Evolutionary conservation across 805 yeast species (phyloP), one percentile per base, ranked within the genome.

Genomic region (Metschnikowia gelsemii): DNA sequence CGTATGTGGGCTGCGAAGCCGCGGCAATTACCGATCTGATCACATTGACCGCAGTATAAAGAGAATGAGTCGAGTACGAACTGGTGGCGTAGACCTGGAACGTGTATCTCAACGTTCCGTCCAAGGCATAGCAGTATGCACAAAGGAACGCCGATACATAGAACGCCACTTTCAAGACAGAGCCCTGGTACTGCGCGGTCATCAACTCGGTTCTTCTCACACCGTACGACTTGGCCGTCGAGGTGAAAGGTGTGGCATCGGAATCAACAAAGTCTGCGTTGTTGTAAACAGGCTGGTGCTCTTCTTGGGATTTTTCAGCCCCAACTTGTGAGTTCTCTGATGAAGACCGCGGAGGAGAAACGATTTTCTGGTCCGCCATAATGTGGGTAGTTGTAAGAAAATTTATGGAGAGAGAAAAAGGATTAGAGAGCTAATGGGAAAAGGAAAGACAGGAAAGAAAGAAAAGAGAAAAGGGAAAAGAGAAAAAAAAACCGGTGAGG

Each of bases 1-100:
- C 87, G 47, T 71, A 79, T 4, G 77, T 69, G 3, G 84, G 80
- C 55, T 79, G 84, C 3, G 84, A 72, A 13, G 83, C 87, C 19
- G 86, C 85, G 34, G 78, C 84, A 37, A 79, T 72, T 28, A 82
- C 84, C 22, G 76, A 64, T 41, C 72, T 70, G 46, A 82, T 71
- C 21, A 79, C 82, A 46, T 75, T 70, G 43, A 83, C 73, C 2
- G 87, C 77, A 5, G 87, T 71, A 32, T 74, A 58, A 42, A 79
- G 63, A 6, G 87, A 75, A 55, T 82, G 85, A 11, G 58, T 51
- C 20, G 69, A 43, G 61, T 76, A 82, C 11, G 80, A 70, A 35
- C 68, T 59, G 7, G 85, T 73, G 12, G 87, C 88, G 46, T 70
- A 71, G 3, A 74, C 56, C 50, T 79, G 81, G 45, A 71, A 78